Evolutionary conservation across 306 rosid species (phyloP).

Genomic region (Pyrus communis): DNA sequence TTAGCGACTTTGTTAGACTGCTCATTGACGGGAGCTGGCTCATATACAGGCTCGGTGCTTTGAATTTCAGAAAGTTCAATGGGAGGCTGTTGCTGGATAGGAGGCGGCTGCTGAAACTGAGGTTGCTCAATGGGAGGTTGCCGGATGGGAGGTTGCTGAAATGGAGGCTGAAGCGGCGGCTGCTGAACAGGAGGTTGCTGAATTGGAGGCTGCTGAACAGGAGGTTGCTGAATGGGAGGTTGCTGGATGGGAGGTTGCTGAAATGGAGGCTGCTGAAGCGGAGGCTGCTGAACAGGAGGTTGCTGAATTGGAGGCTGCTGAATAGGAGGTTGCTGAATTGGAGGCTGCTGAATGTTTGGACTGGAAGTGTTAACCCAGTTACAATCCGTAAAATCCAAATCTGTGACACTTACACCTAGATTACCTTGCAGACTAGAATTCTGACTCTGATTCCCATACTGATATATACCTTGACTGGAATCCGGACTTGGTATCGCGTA

Average conservation of each 20-base stretch:
- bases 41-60: conserved; percentile 15
- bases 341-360: conserved; percentile 29
- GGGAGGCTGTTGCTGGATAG: neutral
- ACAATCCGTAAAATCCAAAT: conserved; percentile 15
- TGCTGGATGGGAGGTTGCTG: neutral
- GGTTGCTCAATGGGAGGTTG: neutral
- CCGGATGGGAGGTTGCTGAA: neutral
- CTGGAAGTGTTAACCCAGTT: conserved; percentile 21
- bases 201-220: neutral
- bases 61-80: conserved; percentile 18
- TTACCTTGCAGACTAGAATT: conserved; percentile 17
- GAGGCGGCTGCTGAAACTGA: conserved; percentile 1
- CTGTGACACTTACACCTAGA: conserved; percentile 8
- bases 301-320: neutral
- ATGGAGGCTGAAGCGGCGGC: neutral
- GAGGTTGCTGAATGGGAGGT: neutral
- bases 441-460: conserved; percentile 25
- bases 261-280: neutral
- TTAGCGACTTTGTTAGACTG: conserved; percentile 9
- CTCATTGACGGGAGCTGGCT: conserved; percentile 18
- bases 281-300: conserved; percentile 4
- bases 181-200: conserved; percentile 6
- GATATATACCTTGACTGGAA: conserved; percentile 11
- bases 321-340: neutral
- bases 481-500: conserved; percentile 19